Base-by-base conservation (phyloP, 1,284 basidiomycete species). In the Cryptococcus sp. region DNA sequence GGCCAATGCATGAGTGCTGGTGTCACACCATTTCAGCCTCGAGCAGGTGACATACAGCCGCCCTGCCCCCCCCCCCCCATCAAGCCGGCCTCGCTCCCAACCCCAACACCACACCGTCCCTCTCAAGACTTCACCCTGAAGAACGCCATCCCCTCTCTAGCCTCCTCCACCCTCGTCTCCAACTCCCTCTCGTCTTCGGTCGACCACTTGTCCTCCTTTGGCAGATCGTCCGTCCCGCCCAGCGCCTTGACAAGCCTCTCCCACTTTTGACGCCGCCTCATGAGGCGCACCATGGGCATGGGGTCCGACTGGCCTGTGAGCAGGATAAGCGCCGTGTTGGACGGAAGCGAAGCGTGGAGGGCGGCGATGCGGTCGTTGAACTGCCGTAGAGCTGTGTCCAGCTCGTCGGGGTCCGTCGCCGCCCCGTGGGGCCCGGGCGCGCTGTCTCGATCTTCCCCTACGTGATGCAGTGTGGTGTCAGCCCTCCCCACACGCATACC, bases 301-400 rank as follows among this genome's bases (percentile, higher is more conserved):
- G 93, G 91, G 69, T 94, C 89, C 1, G 85, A 84, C 69, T 95
- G 90, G 0, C 92, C 92, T 0, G 87, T 89, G 68, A 95, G 85
- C 46, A 96, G 79, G 43, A 95, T 78, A 12, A 96, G 72, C 0
- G 91, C 91, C 0, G 91, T 89, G 24, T 86, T 84, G 7, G 84
- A 71, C 0, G 91, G 90, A 0, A 96, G 82, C 0, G 84, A 73
- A 0, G 81, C 78, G 67, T 92, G 85, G 0, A 96, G 77, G 4
- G 77, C 69, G 39, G 77, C 72, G 1, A 96, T 80, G 3, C 84
- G 85, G 0, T 64, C 68, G 71, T 92, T 83, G 46, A 95, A 80
- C 1, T 76, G 53, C 8, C 51, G 47, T 16, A 78, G 64, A 2
- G 73, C 76, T 4, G 51, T 18, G 15, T 54, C 55, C 9, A 62